Evolutionary conservation across 768 basidiomycete species (phyloP), one percentile per base, ranked within the genome.

Genomic region (Mycena pura): DNA sequence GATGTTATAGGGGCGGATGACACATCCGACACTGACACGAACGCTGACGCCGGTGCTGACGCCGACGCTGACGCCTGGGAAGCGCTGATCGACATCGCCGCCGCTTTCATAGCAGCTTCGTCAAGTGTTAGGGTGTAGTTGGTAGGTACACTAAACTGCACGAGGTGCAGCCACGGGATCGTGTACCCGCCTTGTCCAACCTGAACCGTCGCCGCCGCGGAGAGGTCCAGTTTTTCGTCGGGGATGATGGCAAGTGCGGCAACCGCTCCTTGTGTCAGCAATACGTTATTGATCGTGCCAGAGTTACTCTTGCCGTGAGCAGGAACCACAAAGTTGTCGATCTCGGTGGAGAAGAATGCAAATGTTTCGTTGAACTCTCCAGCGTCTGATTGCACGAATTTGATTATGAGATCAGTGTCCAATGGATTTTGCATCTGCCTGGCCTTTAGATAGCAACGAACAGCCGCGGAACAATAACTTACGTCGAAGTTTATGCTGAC

Each of bases 131-230:
- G 64, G 24, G 66, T 51, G 62, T 89, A 90, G 9, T 69, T 61
- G 28, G 86, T 85, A 14, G 85, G 80, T 7, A 89, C 86, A 43
- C 69, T 65, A 38, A 71, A 73, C 70, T 89, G 86, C 31, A 76
- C 71, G 48, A 90, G 76, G 50, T 88, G 80, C 61, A 90, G 72
- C 87, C 87, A 90, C 11, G 89, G 89, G 40, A 90, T 70, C 58
- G 77, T 75, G 66, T 91, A 91, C 17, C 88, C 87, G 19, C 81
- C 80, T 14, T 74, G 65, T 4, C 82, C 86, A 11, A 86, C 75
- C 41, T 74, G 71, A 19, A 78, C 70, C 2, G 87, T 88, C 22
- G 76, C 72, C 13, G 78, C 82, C 3, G 84, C 75, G 31, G 74
- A 73, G 21, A 90, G 73, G 61, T 91, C 89, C 54, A 90, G 74